phyloP scores from a whole-genome alignment of 2,329 filamentous ascomycete genomes.

The Emydomyces testavorans region DNA sequence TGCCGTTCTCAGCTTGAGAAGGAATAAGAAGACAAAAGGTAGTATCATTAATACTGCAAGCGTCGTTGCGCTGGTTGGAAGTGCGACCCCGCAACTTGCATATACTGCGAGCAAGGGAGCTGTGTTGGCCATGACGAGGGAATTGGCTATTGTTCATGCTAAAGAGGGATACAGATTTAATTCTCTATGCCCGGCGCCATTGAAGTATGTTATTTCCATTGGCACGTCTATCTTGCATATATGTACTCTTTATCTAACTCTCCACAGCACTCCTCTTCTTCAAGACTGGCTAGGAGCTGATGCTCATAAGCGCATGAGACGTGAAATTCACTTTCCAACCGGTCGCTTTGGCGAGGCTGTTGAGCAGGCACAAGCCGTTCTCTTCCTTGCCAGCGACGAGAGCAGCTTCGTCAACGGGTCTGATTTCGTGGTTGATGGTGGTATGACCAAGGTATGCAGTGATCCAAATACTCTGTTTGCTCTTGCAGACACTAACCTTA shows the following conservation, averaged over 20 bases:
- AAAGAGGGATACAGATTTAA: conserved; percentile 86
- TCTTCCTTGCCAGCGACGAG: conserved; percentile 81
- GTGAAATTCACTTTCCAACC: conserved; percentile 79
- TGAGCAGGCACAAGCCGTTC: conserved; percentile 79
- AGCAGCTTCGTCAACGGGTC: conserved; percentile 80
- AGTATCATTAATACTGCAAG: conserved; percentile 89
- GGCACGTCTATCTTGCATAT: background rate
- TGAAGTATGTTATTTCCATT: conserved; percentile 48
- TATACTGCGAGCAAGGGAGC: conserved; percentile 93
- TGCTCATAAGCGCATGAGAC: conserved; percentile 62
- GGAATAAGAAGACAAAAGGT: conserved; percentile 63
- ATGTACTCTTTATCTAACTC: background rate
- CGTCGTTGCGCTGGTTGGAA: conserved; percentile 75
- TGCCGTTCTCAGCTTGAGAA: conserved; percentile 68
- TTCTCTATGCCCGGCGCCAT: conserved; percentile 73
- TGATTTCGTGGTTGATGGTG: conserved; percentile 91
- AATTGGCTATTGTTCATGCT: conserved; percentile 84
- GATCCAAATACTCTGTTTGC: background rate
- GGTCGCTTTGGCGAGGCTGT: conserved; percentile 88
- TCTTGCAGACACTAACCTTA: background rate
- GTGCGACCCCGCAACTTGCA: conserved; percentile 77
- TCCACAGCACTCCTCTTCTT: conserved; percentile 60
- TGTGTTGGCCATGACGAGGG: conserved; percentile 77
- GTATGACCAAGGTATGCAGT: conserved; percentile 62
- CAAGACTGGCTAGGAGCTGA: conserved; percentile 93